Evolutionary conservation across 208 protist species (phyloP), one percentile per base, ranked within the genome.

Genomic region (Trypanosoma melophagium): DNA sequence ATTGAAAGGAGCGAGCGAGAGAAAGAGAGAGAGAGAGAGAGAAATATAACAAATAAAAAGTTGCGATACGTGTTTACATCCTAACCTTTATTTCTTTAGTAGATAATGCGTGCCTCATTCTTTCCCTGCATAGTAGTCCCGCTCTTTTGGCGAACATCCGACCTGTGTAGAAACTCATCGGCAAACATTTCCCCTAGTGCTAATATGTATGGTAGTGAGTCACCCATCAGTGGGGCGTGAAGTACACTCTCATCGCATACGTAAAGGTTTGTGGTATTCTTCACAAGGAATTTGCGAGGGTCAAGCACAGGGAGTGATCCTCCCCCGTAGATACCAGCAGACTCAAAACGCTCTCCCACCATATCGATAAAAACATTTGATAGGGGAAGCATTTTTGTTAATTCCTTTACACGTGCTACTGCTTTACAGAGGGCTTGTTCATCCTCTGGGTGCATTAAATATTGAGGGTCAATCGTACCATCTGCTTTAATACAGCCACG

Each of bases 171-270:
- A 57, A 90, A 68, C 55, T 69, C 74, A 68, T 94, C 85, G 12
- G 73, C 76, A 59, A 83, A 90, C 49, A 74, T 71, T 42, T 92
- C 85, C 9, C 79, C 85, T 24, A 94, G 61, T n/a, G 71, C 76
- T 35, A 94, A 53, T 24, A 80, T 85, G 71, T 89, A 90, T 19
- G 89, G 85, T 25, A 92, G 52, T n/a, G 74, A 78, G 63, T 69
- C 76, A 28, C 83, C 89, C 4, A 71, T 65, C 4, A 90, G 63
- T 17, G 83, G 79, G 35, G 31, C 63, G 7, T 77, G 85, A 41
- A 94, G 59, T 59, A 94, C 75, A 64, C 83, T 89, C 45, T 79
- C 79, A 61, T 89, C 89, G 61, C 89, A 91, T 38, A 86, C 85
- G 60, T 92, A 92, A 52, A 94, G 79, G 40, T 88, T 90, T 14